A percentile compares a stretch with the other conserved stretches of the same genome.
phyloP scores from a whole-genome alignment of 495 filamentous ascomycete genomes.

The Lentithecium fluviatile region DNA sequence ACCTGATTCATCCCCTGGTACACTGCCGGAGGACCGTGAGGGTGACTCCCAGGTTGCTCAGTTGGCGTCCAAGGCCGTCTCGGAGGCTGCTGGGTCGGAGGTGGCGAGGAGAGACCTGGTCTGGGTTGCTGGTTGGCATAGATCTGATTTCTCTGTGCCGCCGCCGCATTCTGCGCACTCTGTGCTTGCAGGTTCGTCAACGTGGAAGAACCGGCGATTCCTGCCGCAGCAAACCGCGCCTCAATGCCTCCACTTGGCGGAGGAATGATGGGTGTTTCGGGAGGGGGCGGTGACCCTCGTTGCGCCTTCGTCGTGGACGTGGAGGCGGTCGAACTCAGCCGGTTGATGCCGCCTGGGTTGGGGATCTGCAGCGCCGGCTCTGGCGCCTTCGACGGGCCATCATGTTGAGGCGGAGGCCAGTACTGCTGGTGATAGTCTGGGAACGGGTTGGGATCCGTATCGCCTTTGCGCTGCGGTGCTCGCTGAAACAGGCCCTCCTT shows the following conservation, averaged over 20 bases:
- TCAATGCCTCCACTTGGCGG: constrained; percentile 77
- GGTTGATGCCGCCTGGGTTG: constrained; percentile 61
- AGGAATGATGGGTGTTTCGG: constrained; percentile 86
- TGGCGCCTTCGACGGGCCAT: not conserved
- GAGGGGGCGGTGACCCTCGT: constrained; percentile 89
- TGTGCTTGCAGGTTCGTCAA: constrained; percentile 76
- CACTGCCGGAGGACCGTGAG: constrained; percentile 87
- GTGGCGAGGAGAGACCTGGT: constrained; percentile 38
- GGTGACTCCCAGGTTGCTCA: constrained; percentile 80
- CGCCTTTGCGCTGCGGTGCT: constrained; percentile 43
- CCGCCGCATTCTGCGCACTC: constrained; percentile 76
- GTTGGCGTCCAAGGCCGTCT: constrained; percentile 93
- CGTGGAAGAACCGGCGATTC: constrained; percentile 80
- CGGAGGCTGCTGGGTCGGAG: constrained; percentile 46
- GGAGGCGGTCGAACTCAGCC: constrained; percentile 82
- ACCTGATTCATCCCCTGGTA: constrained; percentile 78
- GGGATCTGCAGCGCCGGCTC: constrained; percentile 40
- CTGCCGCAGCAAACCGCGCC: constrained; percentile 82
- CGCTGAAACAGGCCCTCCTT: constrained; percentile 68
- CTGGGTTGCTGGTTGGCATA: constrained; percentile 57
- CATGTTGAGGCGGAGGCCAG: constrained; percentile 54
- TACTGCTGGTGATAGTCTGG: constrained; percentile 65
- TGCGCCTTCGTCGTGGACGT: constrained; percentile 90
- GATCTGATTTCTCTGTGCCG: constrained; percentile 70
- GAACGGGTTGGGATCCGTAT: constrained; percentile 48